Conservation (phyloP, 352 stramenopile genomes). For the Phytophthora pistaciae region DNA sequence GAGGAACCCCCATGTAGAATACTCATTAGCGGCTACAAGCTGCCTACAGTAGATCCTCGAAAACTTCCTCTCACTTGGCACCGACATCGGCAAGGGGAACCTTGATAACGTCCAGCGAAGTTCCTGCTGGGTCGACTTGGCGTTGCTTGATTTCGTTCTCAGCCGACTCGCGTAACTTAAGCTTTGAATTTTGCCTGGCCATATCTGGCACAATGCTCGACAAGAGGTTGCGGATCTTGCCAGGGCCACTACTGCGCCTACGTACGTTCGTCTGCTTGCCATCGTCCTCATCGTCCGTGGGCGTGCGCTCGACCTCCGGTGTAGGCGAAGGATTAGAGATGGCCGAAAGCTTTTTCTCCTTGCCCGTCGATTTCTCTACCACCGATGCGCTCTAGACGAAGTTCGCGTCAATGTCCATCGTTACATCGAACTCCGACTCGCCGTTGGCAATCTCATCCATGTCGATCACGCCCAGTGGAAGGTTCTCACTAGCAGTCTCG, state of each 20-base stretch:
- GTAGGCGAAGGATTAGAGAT: no score
- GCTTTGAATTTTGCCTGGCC: neutral
- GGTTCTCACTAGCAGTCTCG: neutral
- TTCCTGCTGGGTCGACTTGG: neutral
- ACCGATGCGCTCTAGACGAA: neutral
- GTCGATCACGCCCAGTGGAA: neutral
- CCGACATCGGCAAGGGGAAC: neutral
- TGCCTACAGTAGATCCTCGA: no score
- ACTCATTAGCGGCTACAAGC: no score
- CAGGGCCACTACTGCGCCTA: neutral
- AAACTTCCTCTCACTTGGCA: neutral
- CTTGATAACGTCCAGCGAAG: neutral
- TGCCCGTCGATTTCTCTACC: neutral
- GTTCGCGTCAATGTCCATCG: neutral
- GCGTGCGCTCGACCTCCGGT: neutral
- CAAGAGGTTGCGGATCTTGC: neutral
- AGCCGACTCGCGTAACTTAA: neutral
- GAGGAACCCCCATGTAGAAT: no score
- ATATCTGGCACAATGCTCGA: neutral
- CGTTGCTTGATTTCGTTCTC: neutral
- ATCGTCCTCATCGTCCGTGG: neutral
- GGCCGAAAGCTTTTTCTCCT: neutral
- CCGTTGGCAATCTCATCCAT: neutral
- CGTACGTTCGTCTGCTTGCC: neutral
- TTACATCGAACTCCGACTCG: neutral